A percentile compares a stretch with the other conserved stretches of the same genome.
Evolutionary conservation across 306 rosid species (phyloP).

Genomic region (Ormosia semicastrata): DNA sequence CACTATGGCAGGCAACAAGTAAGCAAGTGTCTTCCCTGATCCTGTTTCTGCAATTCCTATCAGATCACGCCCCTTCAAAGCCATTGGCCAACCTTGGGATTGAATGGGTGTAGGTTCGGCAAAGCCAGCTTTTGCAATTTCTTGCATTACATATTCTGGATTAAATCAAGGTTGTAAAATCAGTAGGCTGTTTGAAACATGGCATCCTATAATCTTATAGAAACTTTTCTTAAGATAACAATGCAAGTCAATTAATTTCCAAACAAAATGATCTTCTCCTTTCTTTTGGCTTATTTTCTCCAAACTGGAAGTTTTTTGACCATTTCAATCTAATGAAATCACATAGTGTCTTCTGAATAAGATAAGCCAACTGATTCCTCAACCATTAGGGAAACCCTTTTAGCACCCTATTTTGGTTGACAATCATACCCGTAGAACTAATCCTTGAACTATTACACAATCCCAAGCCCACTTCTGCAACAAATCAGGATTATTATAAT

Average conservation of each 20-base stretch:
- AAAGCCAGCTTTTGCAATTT: constrained; percentile 86
- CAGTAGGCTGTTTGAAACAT: constrained; percentile 1
- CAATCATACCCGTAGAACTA: neutral
- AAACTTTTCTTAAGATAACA: neutral
- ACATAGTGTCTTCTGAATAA: neutral
- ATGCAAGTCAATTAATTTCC: neutral
- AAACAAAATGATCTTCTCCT: neutral
- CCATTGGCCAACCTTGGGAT: constrained; percentile 99
- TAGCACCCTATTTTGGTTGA: neutral
- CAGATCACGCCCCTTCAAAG: constrained; percentile 93
- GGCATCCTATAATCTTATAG: neutral
- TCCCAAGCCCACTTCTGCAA: neutral
- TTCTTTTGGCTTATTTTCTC: neutral
- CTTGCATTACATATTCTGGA: constrained; percentile 87
- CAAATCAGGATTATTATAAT: neutral
- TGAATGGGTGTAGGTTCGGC: constrained; percentile 96
- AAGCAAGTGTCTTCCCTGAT: constrained; percentile 97
- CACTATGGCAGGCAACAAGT: constrained; percentile 93
- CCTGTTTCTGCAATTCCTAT: constrained; percentile 99
- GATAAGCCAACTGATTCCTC: neutral
- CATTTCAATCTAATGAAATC: neutral
- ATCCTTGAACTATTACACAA: neutral
- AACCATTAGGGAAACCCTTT: neutral
- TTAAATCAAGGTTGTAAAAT: constrained; percentile 18
- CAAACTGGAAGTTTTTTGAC: neutral